Evolutionary conservation across 345 rosid genomes (phyloP).

Genomic region (Dipteronia sinensis): DNA sequence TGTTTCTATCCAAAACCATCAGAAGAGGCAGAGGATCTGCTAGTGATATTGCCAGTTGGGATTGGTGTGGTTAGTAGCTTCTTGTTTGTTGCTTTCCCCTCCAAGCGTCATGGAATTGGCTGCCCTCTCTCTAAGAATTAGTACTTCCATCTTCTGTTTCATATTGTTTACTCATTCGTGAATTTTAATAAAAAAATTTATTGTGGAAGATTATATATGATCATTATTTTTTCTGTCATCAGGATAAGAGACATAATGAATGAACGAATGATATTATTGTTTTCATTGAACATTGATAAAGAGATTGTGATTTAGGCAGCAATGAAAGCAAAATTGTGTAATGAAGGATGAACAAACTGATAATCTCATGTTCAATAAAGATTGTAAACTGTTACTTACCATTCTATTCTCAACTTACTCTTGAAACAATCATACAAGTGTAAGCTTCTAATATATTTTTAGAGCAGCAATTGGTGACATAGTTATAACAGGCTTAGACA

Average conservation of each 20-base stretch:
- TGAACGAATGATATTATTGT: too few relatives aligned
- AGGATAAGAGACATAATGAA: too few relatives aligned
- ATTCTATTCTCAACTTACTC: too few relatives aligned
- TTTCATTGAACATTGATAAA: too few relatives aligned
- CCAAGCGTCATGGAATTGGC: constrained; percentile 21
- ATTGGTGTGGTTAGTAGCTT: constrained; percentile 10
- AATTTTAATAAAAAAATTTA: too few relatives aligned
- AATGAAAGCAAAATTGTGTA: background rate
- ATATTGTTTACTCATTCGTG: background rate
- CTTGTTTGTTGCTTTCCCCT: constrained; percentile 10
- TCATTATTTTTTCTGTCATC: too few relatives aligned
- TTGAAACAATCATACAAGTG: too few relatives aligned
- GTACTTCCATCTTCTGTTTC: background rate
- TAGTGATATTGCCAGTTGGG: constrained; percentile 2
- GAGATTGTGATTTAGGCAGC: too few relatives aligned
- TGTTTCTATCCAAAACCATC: constrained; percentile 21
- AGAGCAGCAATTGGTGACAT: too few relatives aligned
- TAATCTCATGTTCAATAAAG: background rate
- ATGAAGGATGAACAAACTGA: background rate
- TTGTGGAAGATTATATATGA: too few relatives aligned
- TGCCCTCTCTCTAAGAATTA: constrained; percentile 10
- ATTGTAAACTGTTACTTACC: background rate
- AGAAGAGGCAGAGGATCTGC: constrained; percentile 8
- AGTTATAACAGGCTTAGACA: too few relatives aligned
- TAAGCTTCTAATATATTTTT: too few relatives aligned